Evolutionary conservation across 2,329 filamentous ascomycete genomes (phyloP), one percentile per base, ranked within the genome.

Genomic region (Fusarium subtropicale): DNA sequence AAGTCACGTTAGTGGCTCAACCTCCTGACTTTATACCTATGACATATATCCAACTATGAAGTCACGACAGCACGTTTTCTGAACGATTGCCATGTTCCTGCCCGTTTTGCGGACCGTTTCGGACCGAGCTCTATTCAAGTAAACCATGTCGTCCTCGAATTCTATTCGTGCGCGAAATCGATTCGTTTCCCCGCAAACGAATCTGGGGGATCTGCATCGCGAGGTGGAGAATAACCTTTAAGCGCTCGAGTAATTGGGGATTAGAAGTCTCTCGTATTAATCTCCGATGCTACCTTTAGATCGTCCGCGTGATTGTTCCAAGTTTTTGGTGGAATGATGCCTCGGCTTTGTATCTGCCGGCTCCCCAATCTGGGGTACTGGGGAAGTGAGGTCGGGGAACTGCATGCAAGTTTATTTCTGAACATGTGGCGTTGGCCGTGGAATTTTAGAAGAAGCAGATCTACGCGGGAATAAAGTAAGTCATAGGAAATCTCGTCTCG

Each of bases 81-180:
- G 20, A 7, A 53, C 22, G 12, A 24, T 6, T 10, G 16, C 5
- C 13, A 10, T 9, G 10, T 5, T 6, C 18, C 15, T 54, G 8
- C 53, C 36, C 15, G 3, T 22, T 54, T 15, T 36, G 18, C 62
- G 61, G 60, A 28, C 60, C 54, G 47, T 8, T 4, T 55, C 61
- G 60, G 55, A 39, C 61, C 55, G 62, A 48, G 11, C 1, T 9
- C 11, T 20, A 13, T 34, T 33, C 7, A 39, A 15, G 7, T 11
- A 4, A 34, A 8, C 2, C 9, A 26, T 24, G 6, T 24, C 15
- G 1, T 18, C 4, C 38, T 60, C 7, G 6, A 7, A 31, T 52
- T 34, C 28, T 56, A 68, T 68, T 68, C 65, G 66, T 22, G 66
- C 66, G 65, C 53, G 39, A 68, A 20, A 24, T 26, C 15, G 0